Percentiles rank a stretch among this genome's conserved stretches.
Conservation (phyloP, 306 rosid genomes). For the apple (Malus domestica) region ASM211411v1 NC_041795.1:30500001-30500500, state of each 20-base stretch:
- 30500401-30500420: background rate
- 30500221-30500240: conserved; percentile 54
- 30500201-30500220: conserved; percentile 38
- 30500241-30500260: conserved; percentile 57
- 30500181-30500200: conserved; percentile 50
- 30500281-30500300: conserved; percentile 29
- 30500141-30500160: conserved; percentile 44
- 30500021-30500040: conserved; percentile 51
- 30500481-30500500: too few relatives aligned
- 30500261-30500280: conserved; percentile 55
- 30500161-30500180: conserved; percentile 76
- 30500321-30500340: conserved; percentile 59
- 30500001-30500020: conserved; percentile 43
- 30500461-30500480: too few relatives aligned
- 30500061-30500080: conserved; percentile 53
- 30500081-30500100: conserved; percentile 52
- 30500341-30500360: conserved; percentile 79
- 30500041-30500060: conserved; percentile 40
- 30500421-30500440: background rate
- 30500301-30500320: conserved; percentile 67
- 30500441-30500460: too few relatives aligned
- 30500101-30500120: conserved; percentile 39
- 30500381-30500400: background rate
- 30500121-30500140: conserved; percentile 49
- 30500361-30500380: background rate